Percentiles rank a stretch among this genome's conserved stretches.
Conservation (phyloP, 371 early-diverging fungal genomes). For the Mortierella sp. region DNA sequence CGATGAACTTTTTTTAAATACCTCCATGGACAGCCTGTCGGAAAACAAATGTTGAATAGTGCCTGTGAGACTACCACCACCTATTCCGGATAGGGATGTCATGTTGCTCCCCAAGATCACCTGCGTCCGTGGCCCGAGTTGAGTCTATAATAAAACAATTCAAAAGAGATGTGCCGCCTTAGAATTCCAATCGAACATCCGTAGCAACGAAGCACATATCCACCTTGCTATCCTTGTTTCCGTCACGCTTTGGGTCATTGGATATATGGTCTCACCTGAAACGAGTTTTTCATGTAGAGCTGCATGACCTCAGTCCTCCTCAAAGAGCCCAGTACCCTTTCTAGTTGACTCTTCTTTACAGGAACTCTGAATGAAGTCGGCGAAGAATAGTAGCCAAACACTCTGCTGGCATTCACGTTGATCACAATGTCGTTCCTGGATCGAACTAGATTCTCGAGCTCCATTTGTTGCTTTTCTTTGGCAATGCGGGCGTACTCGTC, state of each 20-base stretch:
- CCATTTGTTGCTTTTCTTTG: slow-evolving; percentile 73
- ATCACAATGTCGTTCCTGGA: slow-evolving; percentile 71
- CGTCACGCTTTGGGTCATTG: too few species aligned
- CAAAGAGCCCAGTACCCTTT: slow-evolving; percentile 48
- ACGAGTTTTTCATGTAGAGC: slow-evolving; percentile 84
- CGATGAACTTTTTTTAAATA: too few species aligned
- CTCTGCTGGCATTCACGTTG: slow-evolving; percentile 64
- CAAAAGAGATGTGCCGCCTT: too few species aligned
- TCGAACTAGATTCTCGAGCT: slow-evolving; percentile 83
- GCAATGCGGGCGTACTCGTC: slow-evolving; percentile 85
- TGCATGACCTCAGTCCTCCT: slow-evolving; percentile 71
- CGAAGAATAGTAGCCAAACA: slow-evolving; percentile 64
- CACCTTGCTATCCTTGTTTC: neutral
- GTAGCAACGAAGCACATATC: too few species aligned
- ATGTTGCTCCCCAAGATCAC: slow-evolving; percentile 76
- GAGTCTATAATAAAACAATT: slow-evolving; percentile 59
- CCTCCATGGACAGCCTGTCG: slow-evolving; percentile 76
- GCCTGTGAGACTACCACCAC: slow-evolving; percentile 77
- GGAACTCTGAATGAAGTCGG: slow-evolving; percentile 56
- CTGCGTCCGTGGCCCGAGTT: slow-evolving; percentile 73
- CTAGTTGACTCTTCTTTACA: slow-evolving; percentile 12
- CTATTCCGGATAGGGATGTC: slow-evolving; percentile 77
- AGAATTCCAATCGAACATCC: too few species aligned
- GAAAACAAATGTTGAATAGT: slow-evolving; percentile 81
- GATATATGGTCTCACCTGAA: slow-evolving; percentile 66